These are phyloP conservation scores for Monosporozyma aquatica DNA, from an alignment of 805 yeast genomes.

Conservation along the genomic window DNA sequence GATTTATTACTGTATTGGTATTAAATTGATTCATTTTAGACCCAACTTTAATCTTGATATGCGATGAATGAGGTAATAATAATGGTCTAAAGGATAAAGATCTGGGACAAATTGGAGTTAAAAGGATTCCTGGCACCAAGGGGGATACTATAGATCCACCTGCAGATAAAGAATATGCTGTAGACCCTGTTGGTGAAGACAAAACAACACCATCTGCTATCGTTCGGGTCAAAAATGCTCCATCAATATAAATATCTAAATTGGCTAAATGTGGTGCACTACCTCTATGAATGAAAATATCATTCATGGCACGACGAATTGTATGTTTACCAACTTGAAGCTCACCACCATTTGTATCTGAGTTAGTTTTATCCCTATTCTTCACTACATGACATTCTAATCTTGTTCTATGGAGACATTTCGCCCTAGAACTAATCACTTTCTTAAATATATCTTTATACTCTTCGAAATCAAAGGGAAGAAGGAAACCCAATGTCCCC, in stretches of 20 bases:
- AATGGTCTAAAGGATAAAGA: constrained; percentile 86
- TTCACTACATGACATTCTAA: constrained; percentile 63
- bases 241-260: constrained; percentile 77
- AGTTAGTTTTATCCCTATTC: no score
- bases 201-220: constrained; percentile 85
- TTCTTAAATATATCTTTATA: constrained; percentile 50
- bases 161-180: constrained; percentile 80
- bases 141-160: constrained; percentile 95
- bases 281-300: constrained; percentile 80
- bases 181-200: constrained; percentile 90
- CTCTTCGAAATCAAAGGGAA: constrained; percentile 74
- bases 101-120: constrained; percentile 89
- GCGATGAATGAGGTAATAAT: constrained; percentile 69
- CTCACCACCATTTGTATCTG: no score
- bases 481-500: constrained; percentile 82
- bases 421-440: constrained; percentile 60
- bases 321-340: no score
- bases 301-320: constrained; percentile 74
- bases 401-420: constrained; percentile 68
- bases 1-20: constrained; percentile 38
- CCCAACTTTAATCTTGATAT: constrained; percentile 53
- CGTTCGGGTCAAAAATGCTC: constrained; percentile 76
- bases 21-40: constrained; percentile 34
- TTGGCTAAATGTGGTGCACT: constrained; percentile 77
- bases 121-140: constrained; percentile 64